These are phyloP conservation scores for Metschnikowia baotianmanensis DNA, from an alignment of 805 yeast species.

Conservation along the genomic window DNA sequence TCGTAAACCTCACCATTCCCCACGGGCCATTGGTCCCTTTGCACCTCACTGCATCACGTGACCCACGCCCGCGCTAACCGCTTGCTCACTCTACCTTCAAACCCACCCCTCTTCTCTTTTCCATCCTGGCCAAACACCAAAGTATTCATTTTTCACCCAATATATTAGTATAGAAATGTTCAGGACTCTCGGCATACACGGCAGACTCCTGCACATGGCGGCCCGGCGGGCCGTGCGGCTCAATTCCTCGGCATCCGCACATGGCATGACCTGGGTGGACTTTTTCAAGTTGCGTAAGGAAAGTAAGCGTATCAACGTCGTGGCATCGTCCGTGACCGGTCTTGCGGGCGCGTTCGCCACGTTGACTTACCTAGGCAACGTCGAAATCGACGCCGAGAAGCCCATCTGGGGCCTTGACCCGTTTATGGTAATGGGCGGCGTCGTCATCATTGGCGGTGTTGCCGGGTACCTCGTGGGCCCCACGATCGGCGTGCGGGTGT, in stretches of 20 bases:
- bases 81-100: neutral
- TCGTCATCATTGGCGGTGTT: constrained; percentile 67
- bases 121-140: too few relatives aligned
- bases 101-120: neutral
- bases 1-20: too few relatives aligned
- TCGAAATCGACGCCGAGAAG: constrained; percentile 86
- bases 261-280: constrained; percentile 66
- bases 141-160: too few relatives aligned
- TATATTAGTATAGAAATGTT: too few relatives aligned
- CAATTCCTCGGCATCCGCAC: constrained; percentile 20
- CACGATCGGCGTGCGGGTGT: constrained; percentile 65
- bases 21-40: too few relatives aligned
- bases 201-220: constrained; percentile 6
- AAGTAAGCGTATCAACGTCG: constrained; percentile 67
- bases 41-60: too few relatives aligned
- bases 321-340: constrained; percentile 67
- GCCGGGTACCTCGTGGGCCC: constrained; percentile 86
- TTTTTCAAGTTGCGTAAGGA: constrained; percentile 74
- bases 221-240: constrained; percentile 17
- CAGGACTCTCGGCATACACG: constrained; percentile 16
- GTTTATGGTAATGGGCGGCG: constrained; percentile 74
- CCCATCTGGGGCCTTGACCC: constrained; percentile 86
- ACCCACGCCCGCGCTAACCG: neutral
- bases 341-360: constrained; percentile 63
- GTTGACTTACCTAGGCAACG: constrained; percentile 72